phyloP scores from a whole-genome alignment of 164 flowering plant species.

The Nymphaea thermarum region DNA sequence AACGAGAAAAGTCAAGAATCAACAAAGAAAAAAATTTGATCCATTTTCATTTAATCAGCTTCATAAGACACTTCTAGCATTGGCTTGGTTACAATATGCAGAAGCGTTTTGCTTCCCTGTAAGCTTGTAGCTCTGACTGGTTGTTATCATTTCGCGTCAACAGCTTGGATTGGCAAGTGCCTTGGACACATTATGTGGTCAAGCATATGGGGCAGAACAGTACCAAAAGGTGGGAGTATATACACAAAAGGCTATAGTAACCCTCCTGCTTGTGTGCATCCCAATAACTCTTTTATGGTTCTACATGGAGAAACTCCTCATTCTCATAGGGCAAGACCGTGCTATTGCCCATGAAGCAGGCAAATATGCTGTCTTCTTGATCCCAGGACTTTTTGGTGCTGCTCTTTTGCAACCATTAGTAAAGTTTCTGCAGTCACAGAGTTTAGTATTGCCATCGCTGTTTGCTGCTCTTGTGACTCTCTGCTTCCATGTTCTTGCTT shows the following conservation, averaged over 20 bases:
- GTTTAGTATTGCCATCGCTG: conserved; percentile 33
- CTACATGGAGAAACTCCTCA: conserved; percentile 29
- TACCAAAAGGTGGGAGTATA: conserved; percentile 34
- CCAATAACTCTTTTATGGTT: conserved; percentile 39
- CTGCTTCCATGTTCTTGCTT: conserved; percentile 30
- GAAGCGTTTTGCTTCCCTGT: too few species aligned
- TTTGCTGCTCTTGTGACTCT: conserved; percentile 21
- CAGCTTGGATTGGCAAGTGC: conserved; percentile 52
- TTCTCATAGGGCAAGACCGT: conserved; percentile 42
- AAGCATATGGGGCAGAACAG: conserved; percentile 55
- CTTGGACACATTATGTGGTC: conserved; percentile 50
- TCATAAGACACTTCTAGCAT: too few species aligned
- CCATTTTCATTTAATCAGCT: too few species aligned
- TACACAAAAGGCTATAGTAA: conserved; percentile 26
- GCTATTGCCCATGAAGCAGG: conserved; percentile 39
- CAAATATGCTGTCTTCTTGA: conserved; percentile 24
- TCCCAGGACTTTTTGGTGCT: conserved; percentile 40
- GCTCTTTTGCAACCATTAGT: conserved; percentile 34
- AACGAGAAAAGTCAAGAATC: too few species aligned
- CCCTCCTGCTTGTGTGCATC: conserved; percentile 28
- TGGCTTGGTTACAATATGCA: too few species aligned
- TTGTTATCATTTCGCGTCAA: neutral
- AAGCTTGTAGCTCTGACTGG: too few species aligned
- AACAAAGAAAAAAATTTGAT: too few species aligned
- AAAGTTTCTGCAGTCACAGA: conserved; percentile 36